A percentile compares a stretch with the other conserved stretches of the same genome.
Evolutionary conservation across 1,139 yeast species (phyloP).

Genomic region (Geotrichum cucujoidarum): DNA sequence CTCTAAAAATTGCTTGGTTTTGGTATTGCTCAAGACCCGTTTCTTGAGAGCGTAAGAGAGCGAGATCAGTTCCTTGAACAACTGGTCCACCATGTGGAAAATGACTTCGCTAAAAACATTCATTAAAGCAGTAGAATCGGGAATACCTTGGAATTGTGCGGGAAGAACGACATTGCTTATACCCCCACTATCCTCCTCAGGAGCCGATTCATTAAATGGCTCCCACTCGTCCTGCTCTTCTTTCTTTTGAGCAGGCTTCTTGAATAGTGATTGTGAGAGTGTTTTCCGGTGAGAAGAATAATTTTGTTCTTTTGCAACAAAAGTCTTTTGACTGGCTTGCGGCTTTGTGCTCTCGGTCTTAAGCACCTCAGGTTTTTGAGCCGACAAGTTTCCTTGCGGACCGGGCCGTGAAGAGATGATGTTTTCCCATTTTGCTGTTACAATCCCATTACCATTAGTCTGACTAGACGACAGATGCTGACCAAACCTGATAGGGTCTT

Average conservation of each 20-base stretch:
- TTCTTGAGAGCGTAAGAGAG: constrained; percentile 26
- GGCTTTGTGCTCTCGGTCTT: too few species aligned
- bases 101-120: constrained; percentile 21
- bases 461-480: constrained; percentile 18
- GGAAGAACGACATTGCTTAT: neutral
- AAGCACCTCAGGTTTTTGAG: too few species aligned
- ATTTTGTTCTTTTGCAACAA: too few species aligned
- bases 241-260: neutral
- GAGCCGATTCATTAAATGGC: constrained; percentile 2
- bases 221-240: constrained; percentile 13
- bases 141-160: constrained; percentile 10
- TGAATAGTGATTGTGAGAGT: constrained; percentile 2
- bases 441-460: neutral
- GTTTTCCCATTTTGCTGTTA: constrained; percentile 14
- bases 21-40: constrained; percentile 27
- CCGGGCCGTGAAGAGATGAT: constrained; percentile 12
- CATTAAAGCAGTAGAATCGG: constrained; percentile 24
- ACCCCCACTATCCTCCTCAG: neutral
- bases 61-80: constrained; percentile 26
- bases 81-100: constrained; percentile 21
- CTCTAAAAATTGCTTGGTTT: constrained; percentile 24
- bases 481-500: constrained; percentile 23
- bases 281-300: too few species aligned
- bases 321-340: too few species aligned
- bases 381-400: neutral